These are phyloP conservation scores for Parmales sp. DNA, from an alignment of 108 stramenopile genomes.

Conservation along the genomic window DNA sequence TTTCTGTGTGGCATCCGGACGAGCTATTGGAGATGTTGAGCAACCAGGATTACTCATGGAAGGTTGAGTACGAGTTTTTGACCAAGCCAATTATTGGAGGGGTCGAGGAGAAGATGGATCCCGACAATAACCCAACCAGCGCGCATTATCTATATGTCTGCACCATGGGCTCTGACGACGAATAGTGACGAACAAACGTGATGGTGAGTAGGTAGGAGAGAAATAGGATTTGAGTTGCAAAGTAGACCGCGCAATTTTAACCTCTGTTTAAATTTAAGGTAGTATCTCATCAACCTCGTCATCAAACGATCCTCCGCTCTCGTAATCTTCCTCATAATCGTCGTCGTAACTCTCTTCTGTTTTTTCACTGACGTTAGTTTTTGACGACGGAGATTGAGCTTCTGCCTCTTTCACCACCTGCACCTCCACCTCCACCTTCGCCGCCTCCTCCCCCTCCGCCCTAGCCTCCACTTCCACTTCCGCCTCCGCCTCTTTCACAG, in stretches of 20 bases:
- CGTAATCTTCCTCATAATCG: constrained; percentile 14
- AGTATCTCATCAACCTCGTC: neutral
- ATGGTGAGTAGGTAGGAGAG: too few species aligned
- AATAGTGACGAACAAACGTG: too few species aligned
- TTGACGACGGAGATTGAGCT: neutral
- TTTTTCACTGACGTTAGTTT: neutral
- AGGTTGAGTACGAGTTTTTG: constrained; percentile 38
- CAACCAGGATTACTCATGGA: constrained; percentile 52
- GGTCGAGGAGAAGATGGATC: neutral
- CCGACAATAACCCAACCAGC: neutral
- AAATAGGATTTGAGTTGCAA: too few species aligned
- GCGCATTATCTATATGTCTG: neutral
- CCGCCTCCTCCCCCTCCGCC: neutral
- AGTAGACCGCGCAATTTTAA: too few species aligned
- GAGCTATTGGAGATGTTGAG: constrained; percentile 47
- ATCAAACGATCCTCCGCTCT: constrained; percentile 1
- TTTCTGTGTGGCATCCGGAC: constrained; percentile 51
- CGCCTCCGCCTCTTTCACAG: neutral
- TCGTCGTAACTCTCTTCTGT: constrained; percentile 18
- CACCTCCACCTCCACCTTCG: constrained; percentile 3
- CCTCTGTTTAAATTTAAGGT: too few species aligned
- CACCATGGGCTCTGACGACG: neutral
- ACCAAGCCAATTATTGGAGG: constrained; percentile 46
- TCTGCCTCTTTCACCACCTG: constrained; percentile 10
- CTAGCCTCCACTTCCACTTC: neutral